A percentile compares a stretch with the other conserved stretches of the same genome.
Conservation (phyloP, 768 basidiomycete genomes). For the Asterophora parasitica region DNA sequence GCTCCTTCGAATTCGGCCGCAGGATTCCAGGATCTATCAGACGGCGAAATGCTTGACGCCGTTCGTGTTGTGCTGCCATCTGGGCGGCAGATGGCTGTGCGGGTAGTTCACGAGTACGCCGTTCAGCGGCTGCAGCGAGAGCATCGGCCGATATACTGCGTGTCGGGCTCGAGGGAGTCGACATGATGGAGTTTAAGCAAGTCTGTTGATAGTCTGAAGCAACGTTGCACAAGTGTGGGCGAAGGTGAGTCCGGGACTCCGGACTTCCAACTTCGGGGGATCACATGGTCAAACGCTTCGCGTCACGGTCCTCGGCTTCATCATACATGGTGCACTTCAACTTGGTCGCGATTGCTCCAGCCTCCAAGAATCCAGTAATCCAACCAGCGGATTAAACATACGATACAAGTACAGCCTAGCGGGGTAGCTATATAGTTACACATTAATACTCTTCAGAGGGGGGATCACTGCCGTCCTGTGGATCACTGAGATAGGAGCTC, state of each 20-base stretch:
- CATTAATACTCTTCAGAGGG: slow-evolving; percentile 4
- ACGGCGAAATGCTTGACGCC: slow-evolving; percentile 66
- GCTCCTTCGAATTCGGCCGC: slow-evolving; percentile 60
- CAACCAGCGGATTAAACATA: background rate
- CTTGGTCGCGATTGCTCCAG: too few species aligned
- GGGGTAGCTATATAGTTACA: background rate
- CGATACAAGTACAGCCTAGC: background rate
- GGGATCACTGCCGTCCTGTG: background rate
- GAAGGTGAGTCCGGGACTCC: too few species aligned
- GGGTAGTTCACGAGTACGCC: slow-evolving; percentile 31
- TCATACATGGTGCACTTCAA: too few species aligned
- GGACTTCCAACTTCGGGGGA: too few species aligned
- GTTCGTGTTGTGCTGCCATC: slow-evolving; percentile 52
- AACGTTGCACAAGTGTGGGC: too few species aligned
- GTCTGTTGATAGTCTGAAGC: background rate
- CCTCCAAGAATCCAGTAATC: too few species aligned
- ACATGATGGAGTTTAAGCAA: slow-evolving; percentile 6
- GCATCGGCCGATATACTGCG: slow-evolving; percentile 28
- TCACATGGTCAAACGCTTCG: too few species aligned
- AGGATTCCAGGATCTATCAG: slow-evolving; percentile 76
- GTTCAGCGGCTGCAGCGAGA: slow-evolving; percentile 42
- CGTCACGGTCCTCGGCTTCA: too few species aligned
- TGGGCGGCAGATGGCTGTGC: slow-evolving; percentile 33
- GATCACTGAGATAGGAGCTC: background rate
- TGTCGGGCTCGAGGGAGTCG: slow-evolving; percentile 1